phyloP scores from a whole-genome alignment of 352 stramenopile genomes.

The Pythium dissimile region DNA sequence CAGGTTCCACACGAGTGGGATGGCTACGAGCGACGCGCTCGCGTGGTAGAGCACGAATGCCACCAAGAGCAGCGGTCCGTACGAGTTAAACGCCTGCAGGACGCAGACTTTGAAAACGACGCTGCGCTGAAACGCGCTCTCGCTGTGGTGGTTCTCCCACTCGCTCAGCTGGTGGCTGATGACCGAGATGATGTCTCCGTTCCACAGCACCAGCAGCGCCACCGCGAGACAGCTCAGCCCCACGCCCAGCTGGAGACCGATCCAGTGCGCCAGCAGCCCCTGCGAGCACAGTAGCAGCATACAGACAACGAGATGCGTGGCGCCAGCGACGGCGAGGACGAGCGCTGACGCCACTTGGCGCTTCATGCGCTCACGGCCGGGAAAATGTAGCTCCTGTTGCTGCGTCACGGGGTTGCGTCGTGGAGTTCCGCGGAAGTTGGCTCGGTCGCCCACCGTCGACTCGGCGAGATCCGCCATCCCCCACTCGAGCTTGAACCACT shows the following conservation, averaged over 20 bases:
- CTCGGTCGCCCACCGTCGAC: constrained; percentile 16
- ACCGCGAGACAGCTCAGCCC: not conserved
- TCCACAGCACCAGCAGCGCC: constrained; percentile 18
- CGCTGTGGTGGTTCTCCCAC: constrained; percentile 29
- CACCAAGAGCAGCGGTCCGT: constrained; percentile 19
- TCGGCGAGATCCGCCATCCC: constrained; percentile 21
- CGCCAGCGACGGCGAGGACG: not conserved
- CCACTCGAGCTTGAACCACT: constrained; percentile 65
- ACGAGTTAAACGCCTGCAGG: constrained; percentile 24
- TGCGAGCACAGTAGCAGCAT: constrained; percentile 12
- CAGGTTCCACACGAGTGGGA: not conserved
- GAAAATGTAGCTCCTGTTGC: constrained; percentile 25
- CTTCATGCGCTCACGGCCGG: constrained; percentile 6
- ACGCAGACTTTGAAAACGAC: constrained; percentile 29
- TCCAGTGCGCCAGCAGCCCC: not conserved
- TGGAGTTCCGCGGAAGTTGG: constrained; percentile 26
- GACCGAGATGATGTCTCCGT: constrained; percentile 18
- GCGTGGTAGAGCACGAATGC: constrained; percentile 12
- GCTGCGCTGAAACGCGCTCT: constrained; percentile 22
- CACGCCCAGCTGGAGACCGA: constrained; percentile 12
- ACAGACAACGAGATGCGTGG: constrained; percentile 7
- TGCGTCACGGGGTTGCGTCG: constrained; percentile 28
- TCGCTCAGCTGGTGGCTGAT: constrained; percentile 24
- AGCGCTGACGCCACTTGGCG: constrained; percentile 14
- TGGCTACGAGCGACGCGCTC: too few relatives aligned